These are phyloP conservation scores for Pleurotus djamor DNA, from an alignment of 768 basidiomycete genomes.

Conservation along the genomic window DNA sequence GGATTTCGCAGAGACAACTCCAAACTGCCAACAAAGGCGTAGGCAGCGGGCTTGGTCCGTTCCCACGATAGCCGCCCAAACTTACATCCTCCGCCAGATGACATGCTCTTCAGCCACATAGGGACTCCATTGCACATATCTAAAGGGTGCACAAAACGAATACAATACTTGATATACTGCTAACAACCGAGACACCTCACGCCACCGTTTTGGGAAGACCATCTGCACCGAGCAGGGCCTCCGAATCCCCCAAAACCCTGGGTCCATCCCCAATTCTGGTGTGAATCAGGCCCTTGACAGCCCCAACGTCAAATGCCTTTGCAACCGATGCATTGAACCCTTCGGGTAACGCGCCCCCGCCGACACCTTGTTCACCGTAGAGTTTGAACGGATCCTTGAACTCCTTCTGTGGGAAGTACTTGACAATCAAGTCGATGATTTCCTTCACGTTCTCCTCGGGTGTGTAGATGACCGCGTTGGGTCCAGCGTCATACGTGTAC, in stretches of 20 bases:
- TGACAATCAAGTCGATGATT: conserved; percentile 72
- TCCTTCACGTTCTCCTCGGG: conserved; percentile 72
- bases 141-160: neutral
- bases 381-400: conserved; percentile 79
- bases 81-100: neutral
- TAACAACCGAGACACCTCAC: neutral
- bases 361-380: conserved; percentile 39
- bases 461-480: conserved; percentile 97
- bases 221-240: conserved; percentile 61
- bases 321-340: conserved; percentile 84
- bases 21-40: conserved; percentile 7
- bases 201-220: conserved; percentile 64
- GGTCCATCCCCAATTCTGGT: conserved; percentile 94
- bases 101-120: too few species aligned
- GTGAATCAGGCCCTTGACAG: conserved; percentile 89
- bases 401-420: conserved; percentile 86
- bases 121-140: too few species aligned
- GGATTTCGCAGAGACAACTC: neutral
- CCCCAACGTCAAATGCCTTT: conserved; percentile 67
- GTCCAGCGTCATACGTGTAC: conserved; percentile 99
- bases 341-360: conserved; percentile 48
- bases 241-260: conserved; percentile 56
- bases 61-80: neutral
- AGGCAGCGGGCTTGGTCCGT: conserved; percentile 3
- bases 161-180: neutral